Evolutionary conservation across 768 basidiomycete genomes (phyloP).

Genomic region (Podaxis sp.): DNA sequence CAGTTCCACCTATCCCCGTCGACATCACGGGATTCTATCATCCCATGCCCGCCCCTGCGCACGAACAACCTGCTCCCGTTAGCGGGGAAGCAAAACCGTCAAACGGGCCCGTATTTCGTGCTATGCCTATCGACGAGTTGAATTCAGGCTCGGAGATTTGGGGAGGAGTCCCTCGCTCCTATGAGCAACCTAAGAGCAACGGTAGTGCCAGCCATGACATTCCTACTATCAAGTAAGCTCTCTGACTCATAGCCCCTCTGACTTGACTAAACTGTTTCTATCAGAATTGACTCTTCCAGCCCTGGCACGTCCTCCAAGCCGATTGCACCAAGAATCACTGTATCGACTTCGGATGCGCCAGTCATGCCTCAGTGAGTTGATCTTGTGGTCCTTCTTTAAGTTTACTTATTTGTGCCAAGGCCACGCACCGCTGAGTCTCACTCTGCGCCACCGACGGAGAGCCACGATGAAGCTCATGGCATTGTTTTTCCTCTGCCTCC

Average conservation of each 20-base stretch:
- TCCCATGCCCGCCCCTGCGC: conserved; percentile 9
- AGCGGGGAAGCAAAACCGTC: not conserved
- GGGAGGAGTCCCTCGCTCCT: not conserved
- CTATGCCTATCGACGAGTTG: conserved; percentile 5
- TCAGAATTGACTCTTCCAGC: not conserved
- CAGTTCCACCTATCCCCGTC: conserved; percentile 7
- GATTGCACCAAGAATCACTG: conserved; percentile 26
- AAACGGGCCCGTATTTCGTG: not conserved
- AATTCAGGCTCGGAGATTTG: conserved; percentile 2
- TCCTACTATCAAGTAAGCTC: conserved; percentile 2
- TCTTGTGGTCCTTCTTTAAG: not conserved
- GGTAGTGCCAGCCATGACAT: not conserved
- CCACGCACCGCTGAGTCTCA: conserved; percentile 20
- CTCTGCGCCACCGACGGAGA: conserved; percentile 18
- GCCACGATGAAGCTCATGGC: conserved; percentile 23
- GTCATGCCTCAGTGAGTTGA: conserved; percentile 33
- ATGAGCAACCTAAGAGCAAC: conserved; percentile 4
- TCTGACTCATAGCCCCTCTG: not conserved
- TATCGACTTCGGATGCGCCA: conserved; percentile 19
- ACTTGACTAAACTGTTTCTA: not conserved
- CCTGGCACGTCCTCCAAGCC: conserved; percentile 12
- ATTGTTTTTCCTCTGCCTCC: conserved; percentile 45
- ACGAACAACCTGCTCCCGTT: not conserved
- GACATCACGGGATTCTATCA: conserved; percentile 4
- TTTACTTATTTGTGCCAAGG: not conserved